Evolutionary conservation across 345 rosid genomes (phyloP), one percentile per base, ranked within the genome.

Genomic region (Corchorus olitorius): DNA sequence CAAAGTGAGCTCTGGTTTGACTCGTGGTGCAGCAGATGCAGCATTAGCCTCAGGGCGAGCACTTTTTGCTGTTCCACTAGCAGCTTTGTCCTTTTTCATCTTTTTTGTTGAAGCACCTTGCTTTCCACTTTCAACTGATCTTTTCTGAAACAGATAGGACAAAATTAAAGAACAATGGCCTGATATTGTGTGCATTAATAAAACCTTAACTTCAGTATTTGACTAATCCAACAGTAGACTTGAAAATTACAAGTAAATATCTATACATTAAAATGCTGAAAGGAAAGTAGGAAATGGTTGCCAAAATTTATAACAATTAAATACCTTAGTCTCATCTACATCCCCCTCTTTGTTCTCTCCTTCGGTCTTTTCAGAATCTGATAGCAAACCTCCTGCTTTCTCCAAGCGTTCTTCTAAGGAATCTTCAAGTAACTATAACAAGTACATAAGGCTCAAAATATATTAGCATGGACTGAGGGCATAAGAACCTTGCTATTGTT

Each of bases 1-100:
- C 84, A 94, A 84, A 85, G 96, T 80, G 83, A 97, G 99, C 88
- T 92, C 97, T 4, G 97, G 76, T 84, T 97, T 97, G 76, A 94
- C 97, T 78, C 92, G 88, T 16, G 96, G 95, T 1, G 93, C 94
- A 1, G 78, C 39, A 19, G 92, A 54, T 20, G 79, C 82, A 5
- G 84, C 50, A 80, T 65, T 88, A 73, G 87, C 84, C 78, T 96
- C 99, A 54, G 86, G 88, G 53, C 94, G 91, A 4, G 77, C 80
- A 74, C 78, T 81, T 85, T 96, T 96, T 43, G 95, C 89, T 53
- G 89, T 86, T 82, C 94, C 84, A 76, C 81, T 84, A 62, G 84
- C 79, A 72, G 95, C 82, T 88, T 94, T 94, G 77, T 94, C 99
- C 84, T 93, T 96, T 83, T 91, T 96, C 50, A 80, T 82, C 89